A percentile compares a stretch with the other conserved stretches of the same genome.
phyloP scores from a whole-genome alignment of 768 basidiomycete genomes.

The Podaxis rugospora region DNA sequence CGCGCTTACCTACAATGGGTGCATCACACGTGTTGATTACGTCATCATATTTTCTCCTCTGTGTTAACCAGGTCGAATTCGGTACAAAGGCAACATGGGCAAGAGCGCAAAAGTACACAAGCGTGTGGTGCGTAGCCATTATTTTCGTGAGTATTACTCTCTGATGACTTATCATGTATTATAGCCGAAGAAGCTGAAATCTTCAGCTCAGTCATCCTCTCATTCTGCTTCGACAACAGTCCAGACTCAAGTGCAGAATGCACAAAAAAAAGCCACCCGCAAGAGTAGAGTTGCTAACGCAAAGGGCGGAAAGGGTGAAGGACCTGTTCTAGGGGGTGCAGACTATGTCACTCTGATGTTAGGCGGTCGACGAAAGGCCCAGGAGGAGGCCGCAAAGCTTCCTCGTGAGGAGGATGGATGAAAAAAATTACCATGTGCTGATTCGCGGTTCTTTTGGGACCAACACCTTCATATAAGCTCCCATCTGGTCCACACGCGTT shows the following conservation, averaged over 20 bases:
- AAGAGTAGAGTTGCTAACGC: conserved; percentile 36
- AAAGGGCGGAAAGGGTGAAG: conserved; percentile 23
- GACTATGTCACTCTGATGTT: conserved; percentile 73
- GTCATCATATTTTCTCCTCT: conserved; percentile 17
- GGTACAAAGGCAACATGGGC: conserved; percentile 37
- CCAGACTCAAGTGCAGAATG: conserved; percentile 32
- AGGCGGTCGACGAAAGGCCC: conserved; percentile 66
- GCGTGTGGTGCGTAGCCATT: conserved; percentile 37
- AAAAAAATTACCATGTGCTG: not conserved
- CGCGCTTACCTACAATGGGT: not conserved
- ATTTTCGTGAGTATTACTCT: not conserved
- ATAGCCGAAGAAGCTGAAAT: conserved; percentile 37
- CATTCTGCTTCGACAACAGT: conserved; percentile 19
- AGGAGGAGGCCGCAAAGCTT: conserved; percentile 62
- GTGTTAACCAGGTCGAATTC: too few species aligned
- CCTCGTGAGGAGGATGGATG: conserved; percentile 26
- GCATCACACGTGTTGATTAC: conserved; percentile 26
- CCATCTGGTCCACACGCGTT: too few species aligned
- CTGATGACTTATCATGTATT: not conserved
- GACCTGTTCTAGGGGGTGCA: conserved; percentile 60
- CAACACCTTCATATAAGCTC: too few species aligned
- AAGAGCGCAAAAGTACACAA: conserved; percentile 67
- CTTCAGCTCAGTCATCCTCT: conserved; percentile 12
- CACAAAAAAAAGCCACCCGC: conserved; percentile 47
- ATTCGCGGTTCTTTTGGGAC: too few species aligned